Evolutionary conservation across 208 protist species (phyloP), one percentile per base, ranked within the genome.

Genomic region (Leishmania guyanensis): DNA sequence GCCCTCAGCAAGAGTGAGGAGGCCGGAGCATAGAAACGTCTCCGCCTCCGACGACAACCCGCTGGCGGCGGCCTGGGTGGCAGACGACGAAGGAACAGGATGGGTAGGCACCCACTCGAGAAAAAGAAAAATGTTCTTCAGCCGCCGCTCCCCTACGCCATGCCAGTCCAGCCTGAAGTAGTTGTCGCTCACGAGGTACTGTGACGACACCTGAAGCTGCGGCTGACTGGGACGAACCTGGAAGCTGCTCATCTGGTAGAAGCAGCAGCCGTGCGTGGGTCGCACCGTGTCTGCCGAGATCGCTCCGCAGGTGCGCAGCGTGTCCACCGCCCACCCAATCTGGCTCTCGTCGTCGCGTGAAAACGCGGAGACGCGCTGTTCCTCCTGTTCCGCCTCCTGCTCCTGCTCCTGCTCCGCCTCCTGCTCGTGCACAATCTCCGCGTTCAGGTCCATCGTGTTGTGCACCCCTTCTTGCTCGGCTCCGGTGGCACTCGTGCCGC

Each of bases 81-180:
- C n/a, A 10, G 46, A 33, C 6, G 62, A 39, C 56, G 29, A 9
- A 33, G 12, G 6, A 43, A 51, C 71, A 6, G n/a, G 29, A 29
- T 3, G 29, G n/a, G 62, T 33, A 2, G 95, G 96, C 33, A 90
- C 58, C 96, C 97, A 99, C 72, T 98, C 95, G 6, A 98, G 65
- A 58, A 97, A 92, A 50, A 98, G 84, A 36, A 93, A 87, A 20
- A 93, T 90, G 81, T 98, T 98, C 87, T 98, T 98, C 73, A 99
- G 92, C 10, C 96, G 91, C 10, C 98, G 89, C 81, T 97, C 92
- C 9, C 93, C 93, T 4, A 91, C 82, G 22, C 94, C 96, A 58
- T 92, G 84, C 96, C 92, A 98, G 20, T 88, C 76, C 56, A 92
- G 82, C 17, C 95, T 92, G 89, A 98, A 98, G 85, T 96, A 98